Evolutionary conservation across 495 filamentous ascomycete genomes (phyloP).

Genomic region (Trichoderma parareesei): DNA sequence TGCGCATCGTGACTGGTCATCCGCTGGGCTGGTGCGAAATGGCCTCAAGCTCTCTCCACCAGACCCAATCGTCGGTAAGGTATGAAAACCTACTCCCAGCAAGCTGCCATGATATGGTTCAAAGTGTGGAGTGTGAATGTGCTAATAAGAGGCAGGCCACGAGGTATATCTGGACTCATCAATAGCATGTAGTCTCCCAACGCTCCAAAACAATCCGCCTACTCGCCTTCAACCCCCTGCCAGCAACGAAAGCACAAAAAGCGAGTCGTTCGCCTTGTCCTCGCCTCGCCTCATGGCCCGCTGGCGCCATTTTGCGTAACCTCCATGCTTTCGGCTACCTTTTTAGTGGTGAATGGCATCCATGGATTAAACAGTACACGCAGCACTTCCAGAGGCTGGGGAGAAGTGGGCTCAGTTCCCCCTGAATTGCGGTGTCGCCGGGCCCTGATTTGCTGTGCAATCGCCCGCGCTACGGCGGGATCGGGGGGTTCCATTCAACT

Average conservation of each 20-base stretch:
- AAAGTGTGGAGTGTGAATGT: too few species aligned
- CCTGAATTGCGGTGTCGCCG: slow-evolving; percentile 8
- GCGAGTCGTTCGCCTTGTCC: slow-evolving; percentile 1
- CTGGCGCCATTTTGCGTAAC: not conserved
- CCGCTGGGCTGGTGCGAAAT: not conserved
- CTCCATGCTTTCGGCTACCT: not conserved
- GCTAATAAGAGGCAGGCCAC: too few species aligned
- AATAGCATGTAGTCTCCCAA: too few species aligned
- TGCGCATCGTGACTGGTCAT: not conserved
- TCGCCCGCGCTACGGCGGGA: not conserved
- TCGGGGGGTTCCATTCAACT: not conserved
- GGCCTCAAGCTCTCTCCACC: not conserved
- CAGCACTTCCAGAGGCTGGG: not conserved
- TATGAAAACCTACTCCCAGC: too few species aligned
- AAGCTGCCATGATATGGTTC: too few species aligned
- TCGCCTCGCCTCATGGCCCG: slow-evolving; percentile 6
- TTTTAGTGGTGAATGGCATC: too few species aligned
- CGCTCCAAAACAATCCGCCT: too few species aligned
- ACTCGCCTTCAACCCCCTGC: not conserved
- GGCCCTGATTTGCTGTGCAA: slow-evolving; percentile 9
- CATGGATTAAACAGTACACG: too few species aligned
- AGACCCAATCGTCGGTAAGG: not conserved
- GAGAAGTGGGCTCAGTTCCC: not conserved
- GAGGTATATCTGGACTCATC: too few species aligned
- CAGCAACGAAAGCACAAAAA: not conserved